A percentile compares a stretch with the other conserved stretches of the same genome.
phyloP scores from a whole-genome alignment of 331 rosid genomes.

The Ulmus americana region DNA sequence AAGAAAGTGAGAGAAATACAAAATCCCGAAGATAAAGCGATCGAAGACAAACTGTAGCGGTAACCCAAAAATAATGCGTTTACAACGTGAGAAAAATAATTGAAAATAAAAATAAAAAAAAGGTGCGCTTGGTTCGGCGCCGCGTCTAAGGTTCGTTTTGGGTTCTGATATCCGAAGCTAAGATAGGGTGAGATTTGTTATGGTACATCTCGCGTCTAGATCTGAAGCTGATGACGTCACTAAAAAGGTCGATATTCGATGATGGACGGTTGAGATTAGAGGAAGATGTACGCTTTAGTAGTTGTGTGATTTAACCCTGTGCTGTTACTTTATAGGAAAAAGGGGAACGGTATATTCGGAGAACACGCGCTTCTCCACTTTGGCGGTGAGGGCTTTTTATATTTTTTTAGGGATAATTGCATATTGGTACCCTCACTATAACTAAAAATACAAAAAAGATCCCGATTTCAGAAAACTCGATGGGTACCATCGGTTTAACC shows the following conservation, averaged over 20 bases:
- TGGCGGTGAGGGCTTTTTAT: background rate
- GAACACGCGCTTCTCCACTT: slow-evolving; percentile 27
- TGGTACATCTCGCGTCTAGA: background rate
- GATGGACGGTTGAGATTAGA: slow-evolving; percentile 7
- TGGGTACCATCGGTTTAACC: too few species aligned
- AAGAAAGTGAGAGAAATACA: slow-evolving; percentile 24
- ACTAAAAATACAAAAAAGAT: too few species aligned
- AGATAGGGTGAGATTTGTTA: background rate
- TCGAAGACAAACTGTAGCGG: slow-evolving; percentile 27
- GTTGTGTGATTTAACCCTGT: slow-evolving; percentile 5
- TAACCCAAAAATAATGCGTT: background rate
- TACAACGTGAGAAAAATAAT: slow-evolving; percentile 18
- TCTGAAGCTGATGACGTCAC: background rate
- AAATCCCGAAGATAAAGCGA: slow-evolving; percentile 44
- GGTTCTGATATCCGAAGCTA: slow-evolving; percentile 17
- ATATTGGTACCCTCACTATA: too few species aligned
- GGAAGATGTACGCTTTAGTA: slow-evolving; percentile 1
- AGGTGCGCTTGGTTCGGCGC: slow-evolving; percentile 23
- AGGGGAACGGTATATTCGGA: slow-evolving; percentile 23
- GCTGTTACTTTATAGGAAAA: slow-evolving; percentile 1
- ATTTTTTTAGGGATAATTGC: too few species aligned
- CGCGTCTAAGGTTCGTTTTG: slow-evolving; percentile 12
- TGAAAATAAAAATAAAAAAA: slow-evolving; percentile 11
- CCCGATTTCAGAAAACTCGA: too few species aligned
- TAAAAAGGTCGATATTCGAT: background rate